A percentile compares a stretch with the other conserved stretches of the same genome.
Evolutionary conservation across 257 asterid species (phyloP).

Genomic region (Anisodus acutangulus): DNA sequence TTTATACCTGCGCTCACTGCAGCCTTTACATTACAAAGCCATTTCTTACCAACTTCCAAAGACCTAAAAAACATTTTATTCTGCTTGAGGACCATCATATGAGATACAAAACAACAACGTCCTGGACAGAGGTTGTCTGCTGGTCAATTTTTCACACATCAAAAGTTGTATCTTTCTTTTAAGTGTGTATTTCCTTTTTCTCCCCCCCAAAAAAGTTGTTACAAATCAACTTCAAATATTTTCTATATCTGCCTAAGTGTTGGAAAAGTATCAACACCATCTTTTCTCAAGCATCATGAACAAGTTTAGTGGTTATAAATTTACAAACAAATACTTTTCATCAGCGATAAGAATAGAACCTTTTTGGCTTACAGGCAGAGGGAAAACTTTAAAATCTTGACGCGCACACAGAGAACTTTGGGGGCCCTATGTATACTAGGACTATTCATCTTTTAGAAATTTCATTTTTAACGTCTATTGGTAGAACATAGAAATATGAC

Average conservation of each 20-base stretch:
- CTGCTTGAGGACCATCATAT: background rate
- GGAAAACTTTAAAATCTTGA: background rate
- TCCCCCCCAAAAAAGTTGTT: background rate
- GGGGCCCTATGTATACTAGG: background rate
- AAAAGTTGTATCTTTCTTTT: background rate
- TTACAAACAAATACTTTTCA: too few relatives aligned
- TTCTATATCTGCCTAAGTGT: background rate
- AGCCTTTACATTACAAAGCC: background rate
- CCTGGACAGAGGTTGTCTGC: constrained; percentile 1
- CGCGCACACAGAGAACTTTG: background rate
- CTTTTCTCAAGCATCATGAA: background rate
- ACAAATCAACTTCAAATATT: background rate
- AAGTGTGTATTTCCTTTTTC: background rate
- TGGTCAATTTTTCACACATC: background rate
- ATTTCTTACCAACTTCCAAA: constrained; percentile 2
- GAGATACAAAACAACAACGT: background rate
- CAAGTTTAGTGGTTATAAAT: background rate
- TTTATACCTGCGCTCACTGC: background rate
- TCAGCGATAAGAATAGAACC: too few relatives aligned
- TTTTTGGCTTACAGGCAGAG: background rate
- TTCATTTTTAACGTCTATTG: background rate
- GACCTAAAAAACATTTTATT: background rate
- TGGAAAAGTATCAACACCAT: background rate
- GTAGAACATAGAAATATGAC: too few relatives aligned
- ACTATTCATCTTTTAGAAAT: background rate